Base-by-base conservation (phyloP, 306 rosid genomes). In the Vicia villosa region DNA sequence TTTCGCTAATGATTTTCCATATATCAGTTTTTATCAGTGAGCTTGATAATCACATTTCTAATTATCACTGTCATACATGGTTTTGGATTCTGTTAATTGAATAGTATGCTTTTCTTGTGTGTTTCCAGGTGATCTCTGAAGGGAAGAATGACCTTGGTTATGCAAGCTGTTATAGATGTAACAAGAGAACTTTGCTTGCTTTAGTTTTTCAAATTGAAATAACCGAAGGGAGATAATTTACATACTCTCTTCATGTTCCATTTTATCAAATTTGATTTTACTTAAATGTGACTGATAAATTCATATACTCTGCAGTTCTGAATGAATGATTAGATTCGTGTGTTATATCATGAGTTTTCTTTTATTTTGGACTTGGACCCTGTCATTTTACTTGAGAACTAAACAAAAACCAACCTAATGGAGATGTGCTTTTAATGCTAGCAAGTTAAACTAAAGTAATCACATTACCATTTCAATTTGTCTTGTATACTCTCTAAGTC, bases 121-220 rank as follows among this genome's bases (percentile, higher is more conserved):
- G n/a, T 73, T 77, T 77, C 51, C 57, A 89, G 96, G 90, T 85
- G 90, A 89, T 12, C 74, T 74, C 14, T 52, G 75, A 72, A 80
- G 51, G 80, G 74, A 30, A 46, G 65, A 58, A n/a, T 42, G 52
- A 46, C 74, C 40, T 47, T 71, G 19, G 63, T 70, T 32, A 74
- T 63, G 79, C 77, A 22, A n/a, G 32, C 52, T 22, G 62, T 15
- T 6, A 60, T 43, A 22, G 26, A 66, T 61, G 80, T 32, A 71
- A 54, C 49, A 4, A 10, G 67, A 58, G 76, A 66, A 38, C 41
- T 49, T 77, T 66, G 37, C 42, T 37, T 58, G 68, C 51, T 16
- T 79, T 58, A 76, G 75, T 52, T 38, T 81, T 30, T 52, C 57
- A 52, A 68, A 68, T 59, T 72, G 68, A 41, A 86, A 89, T 89